phyloP scores from a whole-genome alignment of 371 early-diverging fungal genomes.

The Circinella minor region DNA sequence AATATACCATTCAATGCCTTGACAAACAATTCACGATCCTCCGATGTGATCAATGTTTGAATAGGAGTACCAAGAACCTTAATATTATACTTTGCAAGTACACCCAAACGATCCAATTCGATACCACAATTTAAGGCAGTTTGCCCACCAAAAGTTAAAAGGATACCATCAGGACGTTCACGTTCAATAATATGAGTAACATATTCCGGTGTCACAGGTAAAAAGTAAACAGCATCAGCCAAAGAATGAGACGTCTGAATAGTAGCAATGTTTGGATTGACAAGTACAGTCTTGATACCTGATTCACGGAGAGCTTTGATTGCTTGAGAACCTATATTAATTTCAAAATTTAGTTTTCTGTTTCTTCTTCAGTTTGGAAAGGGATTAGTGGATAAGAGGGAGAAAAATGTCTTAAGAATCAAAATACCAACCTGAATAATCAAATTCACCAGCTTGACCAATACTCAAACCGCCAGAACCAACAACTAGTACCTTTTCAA shows the following conservation, averaged over 20 bases:
- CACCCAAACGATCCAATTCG: slow-evolving; percentile 79
- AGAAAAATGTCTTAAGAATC: background rate
- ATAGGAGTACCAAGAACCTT: slow-evolving; percentile 94
- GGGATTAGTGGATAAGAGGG: background rate
- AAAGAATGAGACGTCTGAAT: slow-evolving; percentile 92
- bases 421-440: slow-evolving; percentile 77
- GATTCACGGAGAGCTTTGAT: slow-evolving; percentile 95
- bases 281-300: slow-evolving; percentile 83
- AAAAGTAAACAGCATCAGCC: slow-evolving; percentile 92
- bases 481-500: slow-evolving; percentile 88
- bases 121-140: slow-evolving; percentile 95
- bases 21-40: slow-evolving; percentile 95
- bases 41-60: slow-evolving; percentile 85
- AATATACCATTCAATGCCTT: slow-evolving; percentile 81
- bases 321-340: slow-evolving; percentile 77
- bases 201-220: slow-evolving; percentile 93
- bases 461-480: slow-evolving; percentile 93
- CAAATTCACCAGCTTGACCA: slow-evolving; percentile 98
- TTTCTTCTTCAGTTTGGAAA: no score
- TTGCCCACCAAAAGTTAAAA: slow-evolving; percentile 94
- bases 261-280: slow-evolving; percentile 97
- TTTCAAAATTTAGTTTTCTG: background rate
- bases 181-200: slow-evolving; percentile 85
- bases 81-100: slow-evolving; percentile 74
- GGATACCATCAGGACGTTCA: slow-evolving; percentile 92